These are phyloP conservation scores for Neurospora africana DNA, from an alignment of 495 filamentous ascomycete species.

Conservation along the genomic window DNA sequence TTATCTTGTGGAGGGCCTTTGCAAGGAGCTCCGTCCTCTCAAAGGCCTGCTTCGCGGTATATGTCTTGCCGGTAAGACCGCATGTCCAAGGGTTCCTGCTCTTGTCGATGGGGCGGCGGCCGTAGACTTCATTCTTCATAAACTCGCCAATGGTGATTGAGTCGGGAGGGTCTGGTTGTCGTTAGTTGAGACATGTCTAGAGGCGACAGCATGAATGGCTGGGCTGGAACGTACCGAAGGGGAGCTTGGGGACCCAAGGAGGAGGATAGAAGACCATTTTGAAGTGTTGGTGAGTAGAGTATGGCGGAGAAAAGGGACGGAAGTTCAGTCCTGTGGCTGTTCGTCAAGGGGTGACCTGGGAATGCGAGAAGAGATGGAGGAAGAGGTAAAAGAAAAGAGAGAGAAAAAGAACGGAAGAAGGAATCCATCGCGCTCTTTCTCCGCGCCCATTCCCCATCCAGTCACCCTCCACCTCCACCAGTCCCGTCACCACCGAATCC, in stretches of 20 bases:
- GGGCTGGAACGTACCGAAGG: conserved; percentile 31
- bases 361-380: neutral
- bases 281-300: neutral
- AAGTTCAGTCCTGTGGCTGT: neutral
- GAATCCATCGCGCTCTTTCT: neutral
- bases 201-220: neutral
- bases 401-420: neutral
- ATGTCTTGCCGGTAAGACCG: conserved; percentile 63
- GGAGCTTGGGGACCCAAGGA: conserved; percentile 56
- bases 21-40: conserved; percentile 62
- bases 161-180: conserved; percentile 51
- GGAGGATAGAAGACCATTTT: conserved; percentile 75
- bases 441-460: neutral
- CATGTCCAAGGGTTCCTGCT: conserved; percentile 73
- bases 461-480: neutral
- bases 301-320: neutral
- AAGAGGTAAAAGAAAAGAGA: neutral
- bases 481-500: neutral
- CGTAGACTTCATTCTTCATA: conserved; percentile 64
- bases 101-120: conserved; percentile 50
- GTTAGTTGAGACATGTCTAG: conserved; percentile 4
- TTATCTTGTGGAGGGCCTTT: conserved; percentile 56
- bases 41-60: conserved; percentile 53
- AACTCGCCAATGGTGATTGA: conserved; percentile 70
- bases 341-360: neutral